Percentiles rank a stretch among this genome's conserved stretches.
Evolutionary conservation across 164 flowering plant species (phyloP).

Genomic region (Aristolochia fimbriata): DNA sequence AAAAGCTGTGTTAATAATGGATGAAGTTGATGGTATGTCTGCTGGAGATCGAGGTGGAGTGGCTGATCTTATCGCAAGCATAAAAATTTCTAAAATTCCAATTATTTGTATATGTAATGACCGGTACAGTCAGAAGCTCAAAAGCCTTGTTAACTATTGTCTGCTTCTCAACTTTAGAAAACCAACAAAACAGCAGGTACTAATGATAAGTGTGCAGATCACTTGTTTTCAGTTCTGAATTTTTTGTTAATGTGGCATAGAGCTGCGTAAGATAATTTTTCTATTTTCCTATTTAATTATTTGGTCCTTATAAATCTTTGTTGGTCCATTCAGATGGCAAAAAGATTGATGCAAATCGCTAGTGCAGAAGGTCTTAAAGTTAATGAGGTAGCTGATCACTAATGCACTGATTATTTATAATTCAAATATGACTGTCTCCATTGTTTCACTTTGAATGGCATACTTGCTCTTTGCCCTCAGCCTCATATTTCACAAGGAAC

Average conservation of each 20-base stretch:
- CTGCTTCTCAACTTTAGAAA: conserved; percentile 72
- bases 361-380: conserved; percentile 76
- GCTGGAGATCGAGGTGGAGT: conserved; percentile 99
- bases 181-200: conserved; percentile 95
- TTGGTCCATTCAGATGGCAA: conserved; percentile 57
- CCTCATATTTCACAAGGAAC: too few relatives aligned
- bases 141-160: conserved; percentile 85
- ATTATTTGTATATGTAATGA: conserved; percentile 97
- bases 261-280: too few relatives aligned
- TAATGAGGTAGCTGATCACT: conserved; percentile 50
- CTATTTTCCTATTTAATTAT: too few relatives aligned
- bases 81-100: conserved; percentile 87
- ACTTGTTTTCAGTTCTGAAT: not conserved
- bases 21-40: conserved; percentile 99
- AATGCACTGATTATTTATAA: too few relatives aligned
- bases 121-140: conserved; percentile 92
- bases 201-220: conserved; percentile 3
- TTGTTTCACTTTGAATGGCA: not conserved
- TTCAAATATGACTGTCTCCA: not conserved
- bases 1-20: conserved; percentile 88
- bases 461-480: too few relatives aligned
- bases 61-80: conserved; percentile 94
- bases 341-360: conserved; percentile 77
- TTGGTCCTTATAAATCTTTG: too few relatives aligned
- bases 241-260: too few relatives aligned